Evolutionary conservation across 305 asterid species (phyloP), one percentile per base, ranked within the genome.

Genomic region (Solanum hybrid): DNA sequence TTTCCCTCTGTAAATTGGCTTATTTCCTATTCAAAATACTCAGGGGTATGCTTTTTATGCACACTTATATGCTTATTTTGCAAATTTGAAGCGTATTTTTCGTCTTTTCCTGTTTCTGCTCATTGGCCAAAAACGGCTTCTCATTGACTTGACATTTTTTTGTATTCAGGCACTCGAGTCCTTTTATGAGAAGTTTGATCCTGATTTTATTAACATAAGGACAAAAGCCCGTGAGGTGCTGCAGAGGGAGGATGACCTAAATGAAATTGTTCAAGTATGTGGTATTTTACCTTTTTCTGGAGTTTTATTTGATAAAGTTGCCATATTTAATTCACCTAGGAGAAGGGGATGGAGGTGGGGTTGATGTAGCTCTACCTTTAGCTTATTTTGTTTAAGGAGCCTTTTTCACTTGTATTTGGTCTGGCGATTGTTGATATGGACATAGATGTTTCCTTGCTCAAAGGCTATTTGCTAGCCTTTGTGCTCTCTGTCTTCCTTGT

Each of bases 1-100:
- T 97, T 97, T 89, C 99, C 99, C 79, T 95, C 99, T 92, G 99
- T 97, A 81, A 97, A 97, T 94, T 97, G 99, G 99, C 98, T 97
- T 87, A 96, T 97, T 91, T 97, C 99, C 81, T 97, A 97, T 95
- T 97, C 99, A 4, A 97, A 97, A 93, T 97, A 97, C 93, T 96
- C 99, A 3, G 94, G 95, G 97, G 99, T 97, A 94, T 78, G 94
- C 89, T 89, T 80, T 87, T 79, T 79, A 65, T 65, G 73, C 27
- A 32, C 85, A 75, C 10, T 34, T 61, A 9, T 24, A 34, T 87
- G 36, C n/a, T 33, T 31, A 29, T 79, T 61, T 45, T 31, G 61
- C 90, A 65, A 82, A 73, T 70, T 37, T 34, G 77, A 39, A 41
- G 29, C 34, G 8, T 45, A 45, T 87, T 78, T 84, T 39, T 7